Evolutionary conservation across 2,329 filamentous ascomycete species (phyloP).

Genomic region (Penicillium aurantiogriseum): DNA sequence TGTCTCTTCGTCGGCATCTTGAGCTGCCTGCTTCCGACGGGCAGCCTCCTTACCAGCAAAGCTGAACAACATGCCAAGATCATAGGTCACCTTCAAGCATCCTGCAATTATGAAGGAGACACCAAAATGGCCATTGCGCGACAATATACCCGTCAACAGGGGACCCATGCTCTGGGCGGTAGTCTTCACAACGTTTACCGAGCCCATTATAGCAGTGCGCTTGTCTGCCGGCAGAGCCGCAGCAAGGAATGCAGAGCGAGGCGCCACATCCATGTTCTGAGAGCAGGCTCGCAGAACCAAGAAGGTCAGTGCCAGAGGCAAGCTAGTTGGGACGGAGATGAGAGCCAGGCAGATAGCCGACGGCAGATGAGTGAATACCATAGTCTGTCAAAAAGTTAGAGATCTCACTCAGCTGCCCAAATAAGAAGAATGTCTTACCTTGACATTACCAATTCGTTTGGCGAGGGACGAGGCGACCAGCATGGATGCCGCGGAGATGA

Average conservation of each 20-base stretch:
- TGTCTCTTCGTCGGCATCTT: constrained; percentile 18
- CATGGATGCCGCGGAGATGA: constrained; percentile 45
- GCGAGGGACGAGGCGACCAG: constrained; percentile 62
- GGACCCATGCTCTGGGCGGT: constrained; percentile 62
- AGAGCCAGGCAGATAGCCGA: constrained; percentile 64
- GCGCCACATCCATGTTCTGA: constrained; percentile 69
- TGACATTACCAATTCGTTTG: constrained; percentile 58
- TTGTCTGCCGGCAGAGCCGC: constrained; percentile 63
- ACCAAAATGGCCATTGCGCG: constrained; percentile 57
- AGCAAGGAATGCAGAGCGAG: constrained; percentile 67
- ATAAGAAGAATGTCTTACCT: constrained; percentile 30
- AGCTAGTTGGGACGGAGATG: constrained; percentile 57
- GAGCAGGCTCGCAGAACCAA: constrained; percentile 62
- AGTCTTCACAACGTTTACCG: constrained; percentile 69
- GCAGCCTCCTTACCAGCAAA: constrained; percentile 41
- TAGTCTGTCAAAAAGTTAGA: constrained; percentile 52
- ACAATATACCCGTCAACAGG: constrained; percentile 62
- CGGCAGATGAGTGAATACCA: constrained; percentile 73
- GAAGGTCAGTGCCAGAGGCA: constrained; percentile 58
- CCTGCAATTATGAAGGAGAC: constrained; percentile 64
- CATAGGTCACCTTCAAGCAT: constrained; percentile 60
- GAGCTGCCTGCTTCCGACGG: constrained; percentile 13
- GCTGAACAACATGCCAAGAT: constrained; percentile 56
- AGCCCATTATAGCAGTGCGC: constrained; percentile 69
- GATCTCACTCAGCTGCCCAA: constrained; percentile 5